phyloP scores from a whole-genome alignment of 495 filamentous ascomycete genomes.

The Penicillium desertorum region DNA sequence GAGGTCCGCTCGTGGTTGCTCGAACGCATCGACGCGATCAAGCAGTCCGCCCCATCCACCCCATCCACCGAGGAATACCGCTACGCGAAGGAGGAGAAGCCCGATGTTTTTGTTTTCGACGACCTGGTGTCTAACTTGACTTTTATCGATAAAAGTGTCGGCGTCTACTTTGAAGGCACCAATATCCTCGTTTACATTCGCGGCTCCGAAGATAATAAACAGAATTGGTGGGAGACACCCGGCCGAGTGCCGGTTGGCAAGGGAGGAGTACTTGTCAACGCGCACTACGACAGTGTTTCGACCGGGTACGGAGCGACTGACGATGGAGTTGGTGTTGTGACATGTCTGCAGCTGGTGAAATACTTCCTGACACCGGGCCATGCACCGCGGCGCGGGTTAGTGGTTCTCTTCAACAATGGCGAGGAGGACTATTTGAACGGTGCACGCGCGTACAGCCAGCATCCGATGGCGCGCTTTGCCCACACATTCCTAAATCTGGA shows the following conservation, averaged over 20 bases:
- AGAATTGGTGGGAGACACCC: conserved; percentile 61
- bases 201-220: conserved; percentile 68
- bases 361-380: conserved; percentile 80
- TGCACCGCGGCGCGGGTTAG: conserved; percentile 73
- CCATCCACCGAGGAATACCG: conserved; percentile 21
- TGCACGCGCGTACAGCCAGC: conserved; percentile 78
- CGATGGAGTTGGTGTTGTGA: conserved; percentile 86
- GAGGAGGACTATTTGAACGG: conserved; percentile 95
- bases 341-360: conserved; percentile 80
- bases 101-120: conserved; percentile 67
- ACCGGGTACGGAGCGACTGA: conserved; percentile 92
- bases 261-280: conserved; percentile 86
- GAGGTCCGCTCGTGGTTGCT: conserved; percentile 76
- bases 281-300: conserved; percentile 93
- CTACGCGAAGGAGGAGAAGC: conserved; percentile 26
- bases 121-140: conserved; percentile 82
- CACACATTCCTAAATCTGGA: conserved; percentile 93
- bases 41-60: conserved; percentile 54
- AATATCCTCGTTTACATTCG: conserved; percentile 92
- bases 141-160: conserved; percentile 37
- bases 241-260: conserved; percentile 52
- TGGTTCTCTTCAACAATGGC: conserved; percentile 89
- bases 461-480: conserved; percentile 72
- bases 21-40: conserved; percentile 63
- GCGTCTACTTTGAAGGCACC: conserved; percentile 82